Evolutionary conservation across 2,329 filamentous ascomycete species (phyloP).

Genomic region (Fusarium sp.): DNA sequence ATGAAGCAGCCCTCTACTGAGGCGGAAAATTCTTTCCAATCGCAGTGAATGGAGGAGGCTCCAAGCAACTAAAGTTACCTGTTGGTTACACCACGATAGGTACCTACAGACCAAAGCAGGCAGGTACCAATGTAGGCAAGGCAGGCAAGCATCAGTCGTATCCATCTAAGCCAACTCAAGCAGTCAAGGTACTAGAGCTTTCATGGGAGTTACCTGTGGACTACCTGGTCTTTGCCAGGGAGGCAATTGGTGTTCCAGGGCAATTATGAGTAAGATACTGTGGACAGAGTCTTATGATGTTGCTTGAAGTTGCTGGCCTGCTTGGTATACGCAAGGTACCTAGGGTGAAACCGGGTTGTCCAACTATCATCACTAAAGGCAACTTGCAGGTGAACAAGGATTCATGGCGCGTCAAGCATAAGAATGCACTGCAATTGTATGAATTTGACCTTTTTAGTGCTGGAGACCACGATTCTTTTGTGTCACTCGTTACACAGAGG

Average conservation of each 20-base stretch:
- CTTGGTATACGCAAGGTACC: neutral
- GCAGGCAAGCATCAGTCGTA: no score
- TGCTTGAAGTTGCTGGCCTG: neutral
- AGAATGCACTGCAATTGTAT: neutral
- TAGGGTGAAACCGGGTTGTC: conserved; percentile 19
- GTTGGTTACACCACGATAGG: neutral
- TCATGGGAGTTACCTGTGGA: neutral
- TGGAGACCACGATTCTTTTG: neutral
- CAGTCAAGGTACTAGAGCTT: neutral
- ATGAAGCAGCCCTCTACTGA: neutral
- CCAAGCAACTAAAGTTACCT: neutral
- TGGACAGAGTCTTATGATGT: neutral
- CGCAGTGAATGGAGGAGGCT: neutral
- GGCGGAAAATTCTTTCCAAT: neutral
- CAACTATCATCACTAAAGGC: neutral
- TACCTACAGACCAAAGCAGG: neutral
- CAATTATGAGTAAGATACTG: neutral
- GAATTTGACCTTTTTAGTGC: neutral
- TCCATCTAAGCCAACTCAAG: no score
- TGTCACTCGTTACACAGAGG: neutral
- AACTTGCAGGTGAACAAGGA: conserved; percentile 8
- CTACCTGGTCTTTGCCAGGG: neutral
- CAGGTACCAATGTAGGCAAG: neutral
- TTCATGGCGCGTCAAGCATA: neutral
- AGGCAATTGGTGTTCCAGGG: neutral